A percentile compares a stretch with the other conserved stretches of the same genome.
Conservation (phyloP, 2,329 filamentous ascomycete species). For the Davidsoniella eucalypti region DNA sequence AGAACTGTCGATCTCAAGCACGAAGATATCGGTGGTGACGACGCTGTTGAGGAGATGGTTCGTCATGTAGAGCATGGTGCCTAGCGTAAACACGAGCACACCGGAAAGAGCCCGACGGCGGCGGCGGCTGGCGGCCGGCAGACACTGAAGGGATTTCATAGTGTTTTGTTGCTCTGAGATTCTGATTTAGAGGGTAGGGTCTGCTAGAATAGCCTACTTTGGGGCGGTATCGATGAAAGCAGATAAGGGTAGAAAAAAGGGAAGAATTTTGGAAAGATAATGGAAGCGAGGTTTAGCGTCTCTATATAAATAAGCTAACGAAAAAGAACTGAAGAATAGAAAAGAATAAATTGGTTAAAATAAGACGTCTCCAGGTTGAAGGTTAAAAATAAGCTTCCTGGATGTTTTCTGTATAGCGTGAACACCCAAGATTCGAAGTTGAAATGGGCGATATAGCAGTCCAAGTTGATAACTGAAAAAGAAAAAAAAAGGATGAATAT, state of each 20-base stretch:
- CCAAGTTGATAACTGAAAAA: not conserved
- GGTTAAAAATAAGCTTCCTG: not conserved
- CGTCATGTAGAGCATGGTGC: slow-evolving; percentile 12
- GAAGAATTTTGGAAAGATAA: not conserved
- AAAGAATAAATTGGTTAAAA: not conserved
- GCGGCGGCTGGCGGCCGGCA: slow-evolving; percentile 8
- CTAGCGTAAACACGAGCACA: slow-evolving; percentile 6
- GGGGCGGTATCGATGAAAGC: not conserved
- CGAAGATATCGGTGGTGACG: slow-evolving; percentile 6
- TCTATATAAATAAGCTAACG: not conserved
- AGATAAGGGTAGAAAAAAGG: not conserved
- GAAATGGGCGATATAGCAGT: not conserved
- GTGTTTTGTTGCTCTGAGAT: not conserved
- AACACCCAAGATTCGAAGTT: not conserved
- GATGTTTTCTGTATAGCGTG: not conserved
- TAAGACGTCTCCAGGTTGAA: not conserved
- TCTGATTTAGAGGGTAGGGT: not conserved
- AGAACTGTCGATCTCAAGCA: not conserved
- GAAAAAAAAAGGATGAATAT: not conserved
- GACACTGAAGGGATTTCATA: slow-evolving; percentile 7
- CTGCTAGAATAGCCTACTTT: not conserved
- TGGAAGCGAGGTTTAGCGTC: not conserved
- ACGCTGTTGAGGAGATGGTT: slow-evolving; percentile 10
- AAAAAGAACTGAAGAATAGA: not conserved
- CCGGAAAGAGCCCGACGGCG: slow-evolving; percentile 9